A percentile compares a stretch with the other conserved stretches of the same genome.
phyloP scores from a whole-genome alignment of 2,329 filamentous ascomycete species.

The Gaeumannomyces tritici region DNA sequence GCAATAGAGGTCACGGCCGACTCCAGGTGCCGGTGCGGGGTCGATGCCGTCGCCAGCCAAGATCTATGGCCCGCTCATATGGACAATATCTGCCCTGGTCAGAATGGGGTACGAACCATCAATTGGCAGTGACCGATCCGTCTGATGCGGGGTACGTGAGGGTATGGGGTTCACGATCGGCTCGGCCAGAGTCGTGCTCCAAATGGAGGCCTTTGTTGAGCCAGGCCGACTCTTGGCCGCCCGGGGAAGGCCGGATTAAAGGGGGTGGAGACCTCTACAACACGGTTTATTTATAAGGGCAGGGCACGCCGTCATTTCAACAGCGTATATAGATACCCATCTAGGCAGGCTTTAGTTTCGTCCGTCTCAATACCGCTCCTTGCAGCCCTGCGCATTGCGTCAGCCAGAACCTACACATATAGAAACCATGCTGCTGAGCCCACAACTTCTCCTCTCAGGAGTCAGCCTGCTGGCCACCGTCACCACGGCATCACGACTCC shows the following conservation, averaged over 20 bases:
- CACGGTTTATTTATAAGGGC: too few species aligned
- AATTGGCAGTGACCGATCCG: neutral
- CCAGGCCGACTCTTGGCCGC: neutral
- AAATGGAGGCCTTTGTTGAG: neutral
- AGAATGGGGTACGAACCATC: neutral
- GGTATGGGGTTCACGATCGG: neutral
- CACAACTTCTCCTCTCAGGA: neutral
- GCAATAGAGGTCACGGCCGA: neutral
- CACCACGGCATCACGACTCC: neutral
- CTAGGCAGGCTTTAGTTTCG: neutral
- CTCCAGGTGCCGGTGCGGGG: neutral
- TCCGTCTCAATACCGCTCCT: neutral
- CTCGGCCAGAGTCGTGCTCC: neutral
- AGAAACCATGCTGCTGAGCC: neutral
- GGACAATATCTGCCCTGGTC: neutral
- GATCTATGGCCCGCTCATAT: neutral
- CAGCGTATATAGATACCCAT: too few species aligned
- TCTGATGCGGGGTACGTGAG: neutral
- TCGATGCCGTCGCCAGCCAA: neutral
- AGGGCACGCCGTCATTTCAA: neutral
- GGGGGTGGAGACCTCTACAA: too few species aligned
- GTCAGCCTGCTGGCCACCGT: neutral
- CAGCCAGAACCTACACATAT: neutral
- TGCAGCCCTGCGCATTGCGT: too few species aligned
- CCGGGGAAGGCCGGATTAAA: too few species aligned